A percentile compares a stretch with the other conserved stretches of the same genome.
Evolutionary conservation across 2,329 filamentous ascomycete species (phyloP).

Genomic region (Talaromyces piceae): DNA sequence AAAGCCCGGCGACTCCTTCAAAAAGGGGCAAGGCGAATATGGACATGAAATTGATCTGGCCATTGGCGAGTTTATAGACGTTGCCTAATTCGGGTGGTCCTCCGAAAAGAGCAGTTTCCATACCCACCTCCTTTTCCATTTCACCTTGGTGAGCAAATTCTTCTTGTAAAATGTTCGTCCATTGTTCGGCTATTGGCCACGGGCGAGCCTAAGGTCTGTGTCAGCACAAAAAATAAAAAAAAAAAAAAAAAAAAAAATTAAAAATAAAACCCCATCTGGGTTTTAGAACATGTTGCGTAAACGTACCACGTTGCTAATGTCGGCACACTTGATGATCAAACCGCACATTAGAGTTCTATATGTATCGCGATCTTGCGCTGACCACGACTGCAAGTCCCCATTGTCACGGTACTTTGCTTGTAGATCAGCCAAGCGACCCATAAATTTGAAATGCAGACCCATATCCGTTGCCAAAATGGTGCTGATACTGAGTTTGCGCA

Average conservation of each 20-base stretch:
- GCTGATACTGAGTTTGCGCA: conserved; percentile 89
- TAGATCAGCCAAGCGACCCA: conserved; percentile 74
- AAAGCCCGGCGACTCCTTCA: conserved; percentile 73
- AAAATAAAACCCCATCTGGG: too few species aligned
- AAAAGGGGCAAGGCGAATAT: conserved; percentile 91
- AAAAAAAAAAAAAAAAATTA: too few species aligned
- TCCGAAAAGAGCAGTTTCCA: conserved; percentile 77
- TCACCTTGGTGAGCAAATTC: conserved; percentile 89
- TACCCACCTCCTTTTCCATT: conserved; percentile 83
- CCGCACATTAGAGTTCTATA: conserved; percentile 78
- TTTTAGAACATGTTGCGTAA: not conserved
- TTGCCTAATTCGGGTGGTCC: conserved; percentile 75
- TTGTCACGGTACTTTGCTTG: conserved; percentile 69
- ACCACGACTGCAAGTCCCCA: conserved; percentile 64
- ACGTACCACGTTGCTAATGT: conserved; percentile 96
- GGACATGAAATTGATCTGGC: conserved; percentile 94
- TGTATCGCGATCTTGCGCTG: conserved; percentile 65
- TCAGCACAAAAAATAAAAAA: too few species aligned
- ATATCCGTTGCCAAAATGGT: conserved; percentile 98
- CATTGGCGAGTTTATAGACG: conserved; percentile 70
- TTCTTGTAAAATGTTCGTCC: conserved; percentile 90
- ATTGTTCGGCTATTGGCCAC: conserved; percentile 73
- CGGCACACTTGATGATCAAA: conserved; percentile 91
- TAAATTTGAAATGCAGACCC: conserved; percentile 94
- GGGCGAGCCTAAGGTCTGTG: conserved; percentile 58